Evolutionary conservation across 441 rosid genomes (phyloP).

Genomic region (Iberis amara): DNA sequence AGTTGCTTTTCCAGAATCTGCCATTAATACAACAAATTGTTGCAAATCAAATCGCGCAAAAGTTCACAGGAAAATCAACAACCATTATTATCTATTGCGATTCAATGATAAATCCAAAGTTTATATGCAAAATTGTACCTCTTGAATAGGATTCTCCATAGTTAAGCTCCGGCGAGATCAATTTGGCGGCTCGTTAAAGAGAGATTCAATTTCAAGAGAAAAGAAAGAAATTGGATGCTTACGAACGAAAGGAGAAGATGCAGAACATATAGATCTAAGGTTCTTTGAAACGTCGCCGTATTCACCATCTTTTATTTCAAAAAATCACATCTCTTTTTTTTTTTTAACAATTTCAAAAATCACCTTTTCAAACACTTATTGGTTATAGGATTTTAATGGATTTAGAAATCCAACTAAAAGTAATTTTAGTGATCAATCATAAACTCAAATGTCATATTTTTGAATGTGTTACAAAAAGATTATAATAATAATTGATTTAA

Average conservation of each 20-base stretch:
- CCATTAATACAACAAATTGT: conserved; percentile 4
- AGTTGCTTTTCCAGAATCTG: conserved; percentile 84
- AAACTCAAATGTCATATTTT: no score
- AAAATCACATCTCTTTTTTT: no score
- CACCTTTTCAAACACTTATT: no score
- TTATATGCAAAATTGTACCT: conserved; percentile 31
- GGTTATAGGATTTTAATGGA: no score
- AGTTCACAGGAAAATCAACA: not conserved
- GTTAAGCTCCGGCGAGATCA: conserved; percentile 22
- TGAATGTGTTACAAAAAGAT: no score
- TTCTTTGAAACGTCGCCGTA: no score
- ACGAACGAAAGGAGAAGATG: not conserved
- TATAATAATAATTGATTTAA: no score
- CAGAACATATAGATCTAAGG: no score
- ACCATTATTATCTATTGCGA: not conserved
- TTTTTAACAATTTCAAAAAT: no score
- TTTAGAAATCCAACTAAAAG: no score
- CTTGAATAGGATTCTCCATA: conserved; percentile 66
- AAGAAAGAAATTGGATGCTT: not conserved
- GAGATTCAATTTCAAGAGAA: conserved; percentile 4
- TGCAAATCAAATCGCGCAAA: not conserved
- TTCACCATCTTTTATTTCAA: no score
- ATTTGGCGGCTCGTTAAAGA: not conserved
- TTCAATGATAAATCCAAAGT: not conserved
- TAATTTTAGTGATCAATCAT: no score